Conservation (phyloP, 2,329 filamentous ascomycete species). For the Lecanicillium sp. region DNA sequence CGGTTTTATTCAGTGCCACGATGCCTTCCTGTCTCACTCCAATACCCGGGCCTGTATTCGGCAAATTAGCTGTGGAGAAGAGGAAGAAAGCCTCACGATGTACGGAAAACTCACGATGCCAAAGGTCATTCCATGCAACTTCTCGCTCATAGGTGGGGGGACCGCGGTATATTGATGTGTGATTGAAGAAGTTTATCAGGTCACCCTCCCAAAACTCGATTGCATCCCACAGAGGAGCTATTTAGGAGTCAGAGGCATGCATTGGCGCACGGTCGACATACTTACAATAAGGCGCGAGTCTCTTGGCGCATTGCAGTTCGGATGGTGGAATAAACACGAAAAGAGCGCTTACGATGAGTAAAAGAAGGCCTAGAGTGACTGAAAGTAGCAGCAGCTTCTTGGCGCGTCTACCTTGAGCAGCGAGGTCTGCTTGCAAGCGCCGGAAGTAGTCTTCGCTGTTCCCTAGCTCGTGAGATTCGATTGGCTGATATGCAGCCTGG, state of each 20-base stretch:
- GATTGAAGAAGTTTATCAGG: slow-evolving; percentile 7
- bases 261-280: not conserved
- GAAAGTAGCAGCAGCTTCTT: too few species aligned
- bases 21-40: slow-evolving; percentile 2
- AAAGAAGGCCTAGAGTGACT: too few species aligned
- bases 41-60: slow-evolving; percentile 1
- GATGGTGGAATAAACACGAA: slow-evolving; percentile 1
- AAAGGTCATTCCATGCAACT: slow-evolving; percentile 6
- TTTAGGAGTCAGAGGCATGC: not conserved
- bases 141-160: slow-evolving; percentile 6
- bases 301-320: slow-evolving; percentile 2
- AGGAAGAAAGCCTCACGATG: too few species aligned
- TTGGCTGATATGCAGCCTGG: too few species aligned
- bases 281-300: slow-evolving; percentile 7
- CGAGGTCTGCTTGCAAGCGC: too few species aligned
- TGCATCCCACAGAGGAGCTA: slow-evolving; percentile 6
- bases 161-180: slow-evolving; percentile 7
- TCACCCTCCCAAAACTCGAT: slow-evolving; percentile 7
- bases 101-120: slow-evolving; percentile 4
- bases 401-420: too few species aligned
- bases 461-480: too few species aligned
- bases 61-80: too few species aligned
- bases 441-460: too few species aligned
- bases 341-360: too few species aligned
- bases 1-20: slow-evolving; percentile 8